Base-by-base conservation (phyloP, 805 yeast species). In the Isabelozyma rhagii region DNA sequence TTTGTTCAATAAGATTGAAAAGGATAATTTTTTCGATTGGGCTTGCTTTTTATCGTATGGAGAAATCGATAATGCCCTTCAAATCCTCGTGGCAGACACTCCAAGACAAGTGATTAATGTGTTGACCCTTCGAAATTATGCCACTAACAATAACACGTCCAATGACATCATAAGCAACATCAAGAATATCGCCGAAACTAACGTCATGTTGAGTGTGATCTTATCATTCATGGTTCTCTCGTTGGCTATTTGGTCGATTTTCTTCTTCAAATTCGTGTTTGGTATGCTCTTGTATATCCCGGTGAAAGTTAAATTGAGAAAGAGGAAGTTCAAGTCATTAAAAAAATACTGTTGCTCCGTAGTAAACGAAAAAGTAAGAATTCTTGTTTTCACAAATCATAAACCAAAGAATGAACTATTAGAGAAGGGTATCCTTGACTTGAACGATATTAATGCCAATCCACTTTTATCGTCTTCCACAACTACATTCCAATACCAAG, bases 61-160 rank as follows among this genome's bases (percentile, higher is more conserved):
- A 54, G 83, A 87, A 45, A 69, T 86, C 47, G 84, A 86, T 57
- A 80, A 81, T 47, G 85, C 87, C 11, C 70, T 81, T 43, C 74
- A 72, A 43, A 77, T 89, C 55, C 58, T 89, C 8, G 70, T 88
- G 43, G 91, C 96, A 0, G 96, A 90, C 56, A 78, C 91, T 14
- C 97, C 97, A 21, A 81, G 97, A 67, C 97, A 90, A 67, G 84
- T 88, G 1, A 80, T 90, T 53, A 90, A 90, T 61, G 87, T 91
- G 27, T 71, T 87, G 56, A 89, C 97, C 0, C 68, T 86, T 17
- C 63, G 66, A 8, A 73, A 71, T 55, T 81, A 81, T 48, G 82
- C 79, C 39, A 71, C 82, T 0, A 70, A 75, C 34, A 79, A 79
- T 13, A 77, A 72, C 46, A 53, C 63, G 39, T 71, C 73, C 53